These are phyloP conservation scores for Chalaropsis thielavioides DNA, from an alignment of 2,329 filamentous ascomycete genomes.

Conservation along the genomic window DNA sequence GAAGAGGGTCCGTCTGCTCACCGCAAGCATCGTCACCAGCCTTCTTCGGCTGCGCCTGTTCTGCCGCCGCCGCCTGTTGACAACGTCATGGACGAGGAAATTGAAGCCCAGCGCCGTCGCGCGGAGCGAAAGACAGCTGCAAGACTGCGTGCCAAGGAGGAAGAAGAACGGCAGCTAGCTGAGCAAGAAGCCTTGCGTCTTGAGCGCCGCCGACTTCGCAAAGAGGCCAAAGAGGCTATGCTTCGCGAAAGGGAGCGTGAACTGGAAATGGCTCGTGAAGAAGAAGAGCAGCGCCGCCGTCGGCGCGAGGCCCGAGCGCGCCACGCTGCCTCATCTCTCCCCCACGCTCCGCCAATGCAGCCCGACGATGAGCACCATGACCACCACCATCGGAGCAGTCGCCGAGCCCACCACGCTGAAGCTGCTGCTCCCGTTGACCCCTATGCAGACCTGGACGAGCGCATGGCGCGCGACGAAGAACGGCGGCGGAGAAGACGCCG, in stretches of 20 bases:
- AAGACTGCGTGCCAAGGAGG: constrained; percentile 7
- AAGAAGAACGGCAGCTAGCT: constrained; percentile 28
- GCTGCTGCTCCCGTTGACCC: constrained; percentile 19
- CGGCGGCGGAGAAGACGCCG: constrained; percentile 19
- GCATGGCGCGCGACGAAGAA: constrained; percentile 1
- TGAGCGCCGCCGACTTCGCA: constrained; percentile 36
- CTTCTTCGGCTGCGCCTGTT: background rate
- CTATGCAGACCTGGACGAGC: background rate
- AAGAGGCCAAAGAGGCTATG: constrained; percentile 34
- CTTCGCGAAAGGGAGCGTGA: constrained; percentile 34
- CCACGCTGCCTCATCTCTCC: background rate
- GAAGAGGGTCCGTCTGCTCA: background rate
- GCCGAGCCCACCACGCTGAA: constrained; percentile 14
- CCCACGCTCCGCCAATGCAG: constrained; percentile 21
- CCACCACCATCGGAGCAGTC: constrained; percentile 28
- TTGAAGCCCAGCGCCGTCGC: constrained; percentile 1
- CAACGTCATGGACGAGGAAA: background rate
- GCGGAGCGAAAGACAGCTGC: background rate
- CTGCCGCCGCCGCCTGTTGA: background rate
- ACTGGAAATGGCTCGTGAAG: constrained; percentile 33
- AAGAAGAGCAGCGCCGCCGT: constrained; percentile 39
- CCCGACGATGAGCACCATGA: constrained; percentile 32
- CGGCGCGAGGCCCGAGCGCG: constrained; percentile 38
- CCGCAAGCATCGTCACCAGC: background rate
- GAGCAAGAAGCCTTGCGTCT: constrained; percentile 42